Conservation (phyloP, 1,284 basidiomycete genomes). For the Hemileccinum hortonii region DNA sequence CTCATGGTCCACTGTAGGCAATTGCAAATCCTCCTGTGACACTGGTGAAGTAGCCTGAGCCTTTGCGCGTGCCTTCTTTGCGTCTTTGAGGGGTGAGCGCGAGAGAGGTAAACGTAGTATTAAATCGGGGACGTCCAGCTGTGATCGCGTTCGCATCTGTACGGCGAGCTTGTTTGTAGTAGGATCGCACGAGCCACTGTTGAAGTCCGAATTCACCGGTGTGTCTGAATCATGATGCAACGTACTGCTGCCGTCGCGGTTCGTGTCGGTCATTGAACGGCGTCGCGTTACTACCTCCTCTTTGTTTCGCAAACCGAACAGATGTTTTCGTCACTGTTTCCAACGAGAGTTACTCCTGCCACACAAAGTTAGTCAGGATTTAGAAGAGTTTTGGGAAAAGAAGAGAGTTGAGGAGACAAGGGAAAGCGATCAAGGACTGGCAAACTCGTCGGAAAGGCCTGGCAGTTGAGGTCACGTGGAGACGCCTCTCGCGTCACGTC, state of each 20-base stretch:
- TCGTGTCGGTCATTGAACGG: conserved; percentile 18
- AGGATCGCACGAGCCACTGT: conserved; percentile 1
- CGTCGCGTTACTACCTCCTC: conserved; percentile 1
- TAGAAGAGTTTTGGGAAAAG: not conserved
- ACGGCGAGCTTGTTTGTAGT: not conserved
- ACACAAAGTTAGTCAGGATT: not conserved
- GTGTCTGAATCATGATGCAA: conserved; percentile 4
- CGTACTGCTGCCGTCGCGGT: conserved; percentile 11
- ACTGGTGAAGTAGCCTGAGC: not conserved
- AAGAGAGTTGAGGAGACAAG: not conserved
- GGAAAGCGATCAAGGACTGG: not conserved
- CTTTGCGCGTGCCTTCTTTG: conserved; percentile 36
- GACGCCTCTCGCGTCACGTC: no score
- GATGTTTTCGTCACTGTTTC: not conserved
- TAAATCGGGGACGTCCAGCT: conserved; percentile 45
- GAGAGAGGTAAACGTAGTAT: conserved; percentile 42
- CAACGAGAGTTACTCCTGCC: not conserved
- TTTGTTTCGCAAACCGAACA: not conserved
- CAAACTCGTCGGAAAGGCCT: no score
- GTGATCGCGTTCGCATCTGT: conserved; percentile 50
- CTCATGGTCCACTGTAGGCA: not conserved
- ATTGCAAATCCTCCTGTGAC: not conserved
- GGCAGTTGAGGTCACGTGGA: not conserved
- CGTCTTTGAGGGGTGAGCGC: conserved; percentile 52
- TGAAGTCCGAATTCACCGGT: conserved; percentile 1